Conservation (phyloP, 441 rosid genomes). For the Erodium trifolium region DNA sequence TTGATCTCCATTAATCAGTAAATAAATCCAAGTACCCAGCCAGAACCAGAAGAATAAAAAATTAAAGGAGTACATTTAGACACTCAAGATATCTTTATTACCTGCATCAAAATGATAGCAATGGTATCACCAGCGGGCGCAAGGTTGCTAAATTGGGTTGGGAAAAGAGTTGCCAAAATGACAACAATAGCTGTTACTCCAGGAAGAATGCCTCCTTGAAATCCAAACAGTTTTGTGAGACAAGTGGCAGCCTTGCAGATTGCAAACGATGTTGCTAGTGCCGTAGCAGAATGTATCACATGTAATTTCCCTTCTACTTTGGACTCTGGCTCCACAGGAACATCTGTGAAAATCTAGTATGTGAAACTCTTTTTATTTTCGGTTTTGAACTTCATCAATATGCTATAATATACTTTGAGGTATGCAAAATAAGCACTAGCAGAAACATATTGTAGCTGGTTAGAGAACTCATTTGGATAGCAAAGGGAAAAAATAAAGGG, state of each 20-base stretch:
- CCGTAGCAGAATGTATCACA: conserved; percentile 44
- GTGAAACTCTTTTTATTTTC: too few relatives aligned
- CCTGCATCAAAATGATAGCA: conserved; percentile 64
- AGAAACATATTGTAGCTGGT: too few relatives aligned
- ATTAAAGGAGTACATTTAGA: neutral
- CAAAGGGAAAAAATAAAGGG: too few relatives aligned
- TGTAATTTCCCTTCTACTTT: conserved; percentile 30
- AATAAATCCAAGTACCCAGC: neutral
- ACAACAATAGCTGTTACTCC: conserved; percentile 53
- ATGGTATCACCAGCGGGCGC: conserved; percentile 54
- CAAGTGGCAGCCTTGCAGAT: conserved; percentile 56
- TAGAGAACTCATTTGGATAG: too few relatives aligned
- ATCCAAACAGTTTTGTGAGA: conserved; percentile 31
- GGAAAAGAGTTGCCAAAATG: conserved; percentile 54
- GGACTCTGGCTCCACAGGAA: conserved; percentile 23
- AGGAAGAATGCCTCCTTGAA: conserved; percentile 65
- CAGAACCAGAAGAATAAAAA: neutral
- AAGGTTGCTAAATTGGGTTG: conserved; percentile 36
- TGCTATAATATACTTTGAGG: too few relatives aligned
- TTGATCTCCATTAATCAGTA: neutral
- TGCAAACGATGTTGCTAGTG: conserved; percentile 48
- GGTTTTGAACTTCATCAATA: too few relatives aligned
- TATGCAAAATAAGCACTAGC: too few relatives aligned
- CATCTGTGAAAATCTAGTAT: conserved; percentile 27
- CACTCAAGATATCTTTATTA: conserved; percentile 15